Evolutionary conservation across 1,139 yeast genomes (phyloP).

Genomic region (Debaryomyces fabryi): DNA sequence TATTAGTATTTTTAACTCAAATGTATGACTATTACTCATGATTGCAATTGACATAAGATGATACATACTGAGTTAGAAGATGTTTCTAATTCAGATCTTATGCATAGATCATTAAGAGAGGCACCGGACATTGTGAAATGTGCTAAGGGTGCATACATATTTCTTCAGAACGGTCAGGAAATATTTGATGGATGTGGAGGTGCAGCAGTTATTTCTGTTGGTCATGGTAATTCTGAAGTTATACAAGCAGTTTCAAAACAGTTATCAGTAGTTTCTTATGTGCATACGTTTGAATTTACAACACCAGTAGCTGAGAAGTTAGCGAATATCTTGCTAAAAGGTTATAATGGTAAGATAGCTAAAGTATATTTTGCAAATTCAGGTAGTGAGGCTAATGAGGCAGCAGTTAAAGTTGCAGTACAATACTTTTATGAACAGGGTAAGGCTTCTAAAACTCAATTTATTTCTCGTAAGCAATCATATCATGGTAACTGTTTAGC

Average conservation of each 20-base stretch:
- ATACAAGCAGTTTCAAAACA: conserved; percentile 22
- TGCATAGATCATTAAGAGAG: conserved; percentile 14
- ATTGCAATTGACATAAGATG: neutral
- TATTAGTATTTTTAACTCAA: neutral
- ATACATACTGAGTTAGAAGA: neutral
- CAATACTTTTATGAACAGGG: conserved; percentile 23
- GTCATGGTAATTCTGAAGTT: conserved; percentile 27
- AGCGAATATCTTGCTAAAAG: conserved; percentile 13
- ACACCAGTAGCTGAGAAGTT: conserved; percentile 14
- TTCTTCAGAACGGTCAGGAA: conserved; percentile 17
- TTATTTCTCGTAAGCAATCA: conserved; percentile 21
- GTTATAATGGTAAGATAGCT: conserved; percentile 10
- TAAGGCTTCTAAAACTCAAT: conserved; percentile 16
- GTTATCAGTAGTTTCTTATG: conserved; percentile 16
- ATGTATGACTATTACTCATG: neutral
- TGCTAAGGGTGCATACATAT: conserved; percentile 18
- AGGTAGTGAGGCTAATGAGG: conserved; percentile 24
- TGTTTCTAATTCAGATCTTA: conserved; percentile 2
- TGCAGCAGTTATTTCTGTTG: conserved; percentile 32
- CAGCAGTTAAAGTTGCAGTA: conserved; percentile 21
- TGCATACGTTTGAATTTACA: conserved; percentile 15
- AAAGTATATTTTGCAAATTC: conserved; percentile 16
- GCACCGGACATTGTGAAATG: conserved; percentile 12
- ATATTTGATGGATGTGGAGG: conserved; percentile 33
- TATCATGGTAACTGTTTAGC: conserved; percentile 26